These are phyloP conservation scores for Boletellus ananiceps DNA, from an alignment of 768 basidiomycete genomes.

Conservation along the genomic window DNA sequence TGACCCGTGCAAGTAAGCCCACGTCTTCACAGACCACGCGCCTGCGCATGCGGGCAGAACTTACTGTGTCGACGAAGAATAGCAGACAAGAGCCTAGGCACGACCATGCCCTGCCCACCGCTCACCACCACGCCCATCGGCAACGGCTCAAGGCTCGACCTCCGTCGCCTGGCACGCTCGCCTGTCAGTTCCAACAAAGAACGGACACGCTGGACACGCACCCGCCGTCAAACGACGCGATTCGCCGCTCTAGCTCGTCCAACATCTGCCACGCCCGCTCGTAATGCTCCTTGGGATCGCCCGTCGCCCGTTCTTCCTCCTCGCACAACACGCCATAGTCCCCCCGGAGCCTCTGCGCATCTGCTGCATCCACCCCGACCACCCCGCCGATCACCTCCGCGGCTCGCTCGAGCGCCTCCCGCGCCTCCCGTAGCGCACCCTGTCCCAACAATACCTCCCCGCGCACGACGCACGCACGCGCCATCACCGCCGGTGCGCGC, in stretches of 20 bases:
- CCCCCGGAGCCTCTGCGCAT: slow-evolving; percentile 53
- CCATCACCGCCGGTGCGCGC: slow-evolving; percentile 58
- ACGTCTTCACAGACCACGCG: slow-evolving; percentile 3
- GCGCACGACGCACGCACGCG: slow-evolving; percentile 60
- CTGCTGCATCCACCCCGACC: slow-evolving; percentile 53
- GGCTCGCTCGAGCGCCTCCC: slow-evolving; percentile 49
- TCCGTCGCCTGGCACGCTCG: slow-evolving; percentile 35
- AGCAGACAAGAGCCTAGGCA: slow-evolving; percentile 56
- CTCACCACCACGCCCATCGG: slow-evolving; percentile 18
- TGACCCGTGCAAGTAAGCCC: slow-evolving; percentile 18
- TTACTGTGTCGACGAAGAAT: slow-evolving; percentile 67
- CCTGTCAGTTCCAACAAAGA: neutral
- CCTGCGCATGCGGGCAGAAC: slow-evolving; percentile 23
- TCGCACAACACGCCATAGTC: slow-evolving; percentile 37
- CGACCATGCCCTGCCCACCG: slow-evolving; percentile 44
- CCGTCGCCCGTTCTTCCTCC: slow-evolving; percentile 29
- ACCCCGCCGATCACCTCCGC: slow-evolving; percentile 43
- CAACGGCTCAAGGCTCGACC: slow-evolving; percentile 38
- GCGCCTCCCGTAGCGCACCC: slow-evolving; percentile 54
- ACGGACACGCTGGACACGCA: slow-evolving; percentile 20
- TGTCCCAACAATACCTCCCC: slow-evolving; percentile 69
- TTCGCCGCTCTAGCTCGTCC: slow-evolving; percentile 54
- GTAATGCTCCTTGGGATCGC: slow-evolving; percentile 52
- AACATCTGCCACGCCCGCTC: slow-evolving; percentile 54
- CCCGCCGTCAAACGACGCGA: slow-evolving; percentile 53